Conservation (phyloP, 2,329 filamentous ascomycete species). For the Teratosphaeria zuluensis region DNA sequence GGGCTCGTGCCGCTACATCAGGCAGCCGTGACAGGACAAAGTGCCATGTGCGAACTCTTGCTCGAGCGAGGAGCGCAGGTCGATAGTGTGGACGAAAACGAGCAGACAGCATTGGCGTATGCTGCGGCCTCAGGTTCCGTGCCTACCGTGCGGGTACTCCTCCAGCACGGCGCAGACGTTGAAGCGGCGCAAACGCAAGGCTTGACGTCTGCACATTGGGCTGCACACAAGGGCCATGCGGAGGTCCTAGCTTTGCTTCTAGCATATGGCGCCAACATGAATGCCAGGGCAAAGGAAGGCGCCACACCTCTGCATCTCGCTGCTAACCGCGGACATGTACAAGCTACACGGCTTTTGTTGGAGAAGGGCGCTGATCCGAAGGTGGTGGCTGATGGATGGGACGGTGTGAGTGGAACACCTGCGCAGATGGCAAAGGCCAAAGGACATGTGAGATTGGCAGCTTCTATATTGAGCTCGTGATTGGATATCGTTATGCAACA, state of each 20-base stretch:
- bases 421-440: slow-evolving; percentile 19
- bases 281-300: slow-evolving; percentile 12
- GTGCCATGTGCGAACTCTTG: slow-evolving; percentile 20
- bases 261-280: slow-evolving; percentile 10
- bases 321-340: slow-evolving; percentile 17
- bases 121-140: slow-evolving; percentile 16
- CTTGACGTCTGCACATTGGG: slow-evolving; percentile 20
- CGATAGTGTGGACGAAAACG: slow-evolving; percentile 16
- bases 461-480: background rate
- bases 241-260: slow-evolving; percentile 16
- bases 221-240: slow-evolving; percentile 19
- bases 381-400: slow-evolving; percentile 11
- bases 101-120: slow-evolving; percentile 20
- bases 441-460: slow-evolving; percentile 12
- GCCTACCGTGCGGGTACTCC: slow-evolving; percentile 12
- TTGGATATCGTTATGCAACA: background rate
- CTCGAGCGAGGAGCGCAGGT: slow-evolving; percentile 20
- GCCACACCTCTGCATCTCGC: slow-evolving; percentile 19
- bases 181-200: slow-evolving; percentile 14
- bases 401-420: slow-evolving; percentile 17
- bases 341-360: slow-evolving; percentile 12
- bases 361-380: slow-evolving; percentile 11
- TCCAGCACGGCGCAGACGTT: slow-evolving; percentile 14
- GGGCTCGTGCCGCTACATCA: slow-evolving; percentile 19
- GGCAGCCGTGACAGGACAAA: slow-evolving; percentile 20